Evolutionary conservation across 495 filamentous ascomycete species (phyloP).

Genomic region (Glarea lozoyensis): DNA sequence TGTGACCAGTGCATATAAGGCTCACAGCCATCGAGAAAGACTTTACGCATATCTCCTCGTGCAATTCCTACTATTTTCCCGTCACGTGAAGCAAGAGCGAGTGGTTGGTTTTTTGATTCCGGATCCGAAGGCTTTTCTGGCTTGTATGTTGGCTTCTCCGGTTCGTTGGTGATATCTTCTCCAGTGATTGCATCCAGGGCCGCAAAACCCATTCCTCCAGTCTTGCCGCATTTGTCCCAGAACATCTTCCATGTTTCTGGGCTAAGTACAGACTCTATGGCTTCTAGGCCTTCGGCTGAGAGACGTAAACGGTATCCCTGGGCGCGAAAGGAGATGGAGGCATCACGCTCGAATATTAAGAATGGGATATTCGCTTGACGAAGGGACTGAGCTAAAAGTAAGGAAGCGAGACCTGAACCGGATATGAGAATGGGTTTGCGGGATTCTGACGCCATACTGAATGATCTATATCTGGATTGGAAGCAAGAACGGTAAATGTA

Average conservation of each 20-base stretch:
- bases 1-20: slow-evolving; percentile 34
- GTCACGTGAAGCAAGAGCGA: slow-evolving; percentile 30
- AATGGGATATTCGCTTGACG: slow-evolving; percentile 37
- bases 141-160: not conserved
- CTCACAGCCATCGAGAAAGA: slow-evolving; percentile 39
- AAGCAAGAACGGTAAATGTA: no score
- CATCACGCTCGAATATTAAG: slow-evolving; percentile 41
- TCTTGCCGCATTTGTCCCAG: slow-evolving; percentile 44
- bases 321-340: slow-evolving; percentile 37
- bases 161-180: slow-evolving; percentile 16
- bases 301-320: slow-evolving; percentile 49
- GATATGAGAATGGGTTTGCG: slow-evolving; percentile 43
- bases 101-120: not conserved
- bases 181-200: slow-evolving; percentile 36
- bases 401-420: slow-evolving; percentile 41
- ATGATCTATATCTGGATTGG: not conserved
- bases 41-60: slow-evolving; percentile 38
- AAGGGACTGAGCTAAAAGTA: slow-evolving; percentile 41
- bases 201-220: slow-evolving; percentile 34
- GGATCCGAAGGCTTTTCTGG: not conserved
- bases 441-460: slow-evolving; percentile 14
- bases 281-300: slow-evolving; percentile 37
- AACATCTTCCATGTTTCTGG: slow-evolving; percentile 36
- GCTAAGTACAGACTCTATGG: slow-evolving; percentile 41
- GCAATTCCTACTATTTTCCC: slow-evolving; percentile 43